Evolutionary conservation across 768 basidiomycete genomes (phyloP), one percentile per base, ranked within the genome.

Genomic region (Leccinum rimulosum): DNA sequence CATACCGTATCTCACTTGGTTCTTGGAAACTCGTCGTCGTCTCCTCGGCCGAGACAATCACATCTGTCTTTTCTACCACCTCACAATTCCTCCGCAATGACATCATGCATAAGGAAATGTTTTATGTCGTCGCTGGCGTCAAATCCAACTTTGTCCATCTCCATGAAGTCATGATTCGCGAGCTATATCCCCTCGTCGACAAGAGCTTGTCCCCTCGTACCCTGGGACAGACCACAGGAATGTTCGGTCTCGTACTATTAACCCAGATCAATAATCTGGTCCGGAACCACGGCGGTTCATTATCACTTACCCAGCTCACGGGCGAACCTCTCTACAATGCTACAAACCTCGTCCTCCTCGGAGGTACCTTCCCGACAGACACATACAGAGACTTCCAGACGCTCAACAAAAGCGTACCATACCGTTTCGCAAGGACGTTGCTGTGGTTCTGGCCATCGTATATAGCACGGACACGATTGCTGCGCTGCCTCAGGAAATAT

Each of bases 161-260:
- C 4, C 59, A 67, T 27, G 33, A 54, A 25, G 58, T 67, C 47
- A 63, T 69, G 62, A 50, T 63, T n/a, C 60, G 28, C 36, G 43
- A 59, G 5, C 62, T 71, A 30, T 69, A 58, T 15, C 70, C 70
- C 1, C 57, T 70, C 1, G 45, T 70, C 17, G 69, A 67, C 51
- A 69, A 22, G 49, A 14, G 31, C 4, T 52, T 70, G 28, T 67
- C 69, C 0, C 60, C 25, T 4, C 62, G 52, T 28, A 54, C 53
- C 2, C 31, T 70, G 11, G 60, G 43, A n/a, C 49, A 63, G 14
- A 58, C 66, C 11, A 62, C 61, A 1, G 57, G 48, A 6, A 5
- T 31, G 0, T 66, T 69, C n/a, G 63, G 68, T 11, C 50, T 47
- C 9, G 35, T 50, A 1, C 14, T 69, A 33, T 55, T 66, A 1